These are phyloP conservation scores for Mycena pura DNA, from an alignment of 768 basidiomycete species.

Conservation along the genomic window DNA sequence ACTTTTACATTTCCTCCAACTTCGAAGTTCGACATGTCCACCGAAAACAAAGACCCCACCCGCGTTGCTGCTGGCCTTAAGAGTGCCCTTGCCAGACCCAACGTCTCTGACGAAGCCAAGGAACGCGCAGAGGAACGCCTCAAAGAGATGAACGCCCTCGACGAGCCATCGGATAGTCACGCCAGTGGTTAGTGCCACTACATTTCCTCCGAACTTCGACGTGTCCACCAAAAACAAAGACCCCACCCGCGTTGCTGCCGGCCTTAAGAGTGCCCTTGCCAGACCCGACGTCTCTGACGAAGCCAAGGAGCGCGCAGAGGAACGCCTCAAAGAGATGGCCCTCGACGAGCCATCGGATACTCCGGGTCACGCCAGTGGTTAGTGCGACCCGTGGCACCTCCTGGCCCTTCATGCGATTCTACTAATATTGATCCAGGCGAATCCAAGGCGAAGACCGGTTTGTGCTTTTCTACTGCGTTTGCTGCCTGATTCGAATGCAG, in stretches of 20 bases:
- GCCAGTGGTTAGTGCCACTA: not conserved
- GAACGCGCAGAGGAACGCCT: conserved; percentile 48
- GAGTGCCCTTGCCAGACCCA: conserved; percentile 55
- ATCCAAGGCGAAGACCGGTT: too few relatives aligned
- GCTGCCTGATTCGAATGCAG: too few relatives aligned
- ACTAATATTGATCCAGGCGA: too few relatives aligned
- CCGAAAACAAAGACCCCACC: conserved; percentile 39
- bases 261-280: not conserved
- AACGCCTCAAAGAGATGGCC: too few relatives aligned
- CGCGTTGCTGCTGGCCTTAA: conserved; percentile 60
- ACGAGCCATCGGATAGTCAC: conserved; percentile 4
- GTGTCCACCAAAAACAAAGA: not conserved
- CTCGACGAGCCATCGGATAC: too few relatives aligned
- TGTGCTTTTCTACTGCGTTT: conserved; percentile 15
- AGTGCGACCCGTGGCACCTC: conserved; percentile 58
- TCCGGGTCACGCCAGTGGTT: too few relatives aligned
- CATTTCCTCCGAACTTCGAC: not conserved
- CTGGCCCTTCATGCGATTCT: too few relatives aligned
- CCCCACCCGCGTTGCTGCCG: not conserved
- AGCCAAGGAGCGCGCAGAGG: conserved; percentile 63
- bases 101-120: conserved; percentile 56
- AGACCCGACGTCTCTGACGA: conserved; percentile 52
- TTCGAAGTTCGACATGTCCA: conserved; percentile 11
- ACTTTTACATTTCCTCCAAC: too few relatives aligned
- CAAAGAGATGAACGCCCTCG: conserved; percentile 39